A percentile compares a stretch with the other conserved stretches of the same genome.
phyloP scores from a whole-genome alignment of 768 basidiomycete genomes.

The Mycena crocata region DNA sequence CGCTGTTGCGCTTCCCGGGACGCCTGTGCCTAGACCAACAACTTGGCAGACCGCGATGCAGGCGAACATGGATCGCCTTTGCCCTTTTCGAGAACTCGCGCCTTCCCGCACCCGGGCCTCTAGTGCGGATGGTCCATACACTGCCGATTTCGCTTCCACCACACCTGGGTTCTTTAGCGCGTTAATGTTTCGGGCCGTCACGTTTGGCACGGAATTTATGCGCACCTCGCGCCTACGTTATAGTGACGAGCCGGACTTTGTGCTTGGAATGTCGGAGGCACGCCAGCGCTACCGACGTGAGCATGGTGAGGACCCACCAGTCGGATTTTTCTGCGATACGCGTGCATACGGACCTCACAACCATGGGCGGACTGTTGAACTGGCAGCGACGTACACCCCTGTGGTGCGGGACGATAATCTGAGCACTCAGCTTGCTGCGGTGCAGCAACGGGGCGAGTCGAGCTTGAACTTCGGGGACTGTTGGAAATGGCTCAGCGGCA shows the following conservation, averaged over 20 bases:
- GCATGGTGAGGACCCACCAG: not conserved
- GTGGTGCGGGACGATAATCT: not conserved
- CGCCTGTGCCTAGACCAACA: not conserved
- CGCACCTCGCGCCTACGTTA: not conserved
- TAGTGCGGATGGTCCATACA: not conserved
- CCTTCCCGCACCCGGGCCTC: too few species aligned
- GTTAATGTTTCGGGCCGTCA: slow-evolving; percentile 1
- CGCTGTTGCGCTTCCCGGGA: not conserved
- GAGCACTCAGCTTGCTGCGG: not conserved
- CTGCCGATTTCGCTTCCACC: not conserved
- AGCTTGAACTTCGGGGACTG: not conserved
- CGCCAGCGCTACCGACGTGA: not conserved
- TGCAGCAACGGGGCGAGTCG: not conserved
- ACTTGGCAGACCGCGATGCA: not conserved
- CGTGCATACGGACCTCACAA: slow-evolving; percentile 7
- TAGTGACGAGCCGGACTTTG: not conserved
- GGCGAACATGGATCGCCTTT: not conserved
- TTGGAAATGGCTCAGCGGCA: slow-evolving; percentile 4
- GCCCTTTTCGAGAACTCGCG: too few species aligned
- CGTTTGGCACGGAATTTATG: not conserved
- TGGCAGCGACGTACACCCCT: not conserved
- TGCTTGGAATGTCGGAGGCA: not conserved
- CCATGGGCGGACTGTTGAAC: not conserved
- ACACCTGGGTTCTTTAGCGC: not conserved
- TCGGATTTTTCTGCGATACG: not conserved